Percentiles rank a stretch among this genome's conserved stretches.
These are phyloP conservation scores for Epichloe sp. DNA, from an alignment of 2,329 filamentous ascomycete genomes.

Conservation along the genomic window DNA sequence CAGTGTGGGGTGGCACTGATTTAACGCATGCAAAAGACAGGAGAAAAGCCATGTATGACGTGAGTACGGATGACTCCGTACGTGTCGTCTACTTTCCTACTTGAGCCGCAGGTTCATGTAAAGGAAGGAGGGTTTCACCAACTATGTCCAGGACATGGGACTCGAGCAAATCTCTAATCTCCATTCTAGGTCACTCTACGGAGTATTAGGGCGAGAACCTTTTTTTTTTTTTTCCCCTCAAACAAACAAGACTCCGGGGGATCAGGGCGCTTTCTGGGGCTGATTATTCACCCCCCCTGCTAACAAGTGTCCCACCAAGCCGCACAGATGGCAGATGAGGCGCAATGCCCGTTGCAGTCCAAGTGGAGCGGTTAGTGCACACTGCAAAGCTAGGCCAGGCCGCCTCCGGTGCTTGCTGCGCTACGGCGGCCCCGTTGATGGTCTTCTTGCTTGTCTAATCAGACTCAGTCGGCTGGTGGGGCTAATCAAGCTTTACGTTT, in stretches of 20 bases:
- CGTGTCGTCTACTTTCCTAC: background rate
- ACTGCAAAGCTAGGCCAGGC: too few species aligned
- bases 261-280: too few species aligned
- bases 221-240: too few species aligned
- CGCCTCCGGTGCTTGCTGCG: background rate
- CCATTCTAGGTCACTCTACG: too few species aligned
- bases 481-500: background rate
- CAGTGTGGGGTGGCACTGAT: too few species aligned
- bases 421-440: background rate
- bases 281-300: too few species aligned
- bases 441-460: background rate
- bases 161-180: too few species aligned
- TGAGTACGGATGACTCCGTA: background rate
- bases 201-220: too few species aligned
- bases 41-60: background rate
- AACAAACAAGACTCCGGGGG: too few species aligned
- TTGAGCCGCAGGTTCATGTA: background rate
- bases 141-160: too few species aligned
- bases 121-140: too few species aligned
- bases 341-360: background rate
- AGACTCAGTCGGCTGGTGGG: background rate
- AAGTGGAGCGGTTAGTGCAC: background rate
- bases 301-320: background rate
- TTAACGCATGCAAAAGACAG: too few species aligned
- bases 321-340: background rate